phyloP scores from a whole-genome alignment of 2,329 filamentous ascomycete genomes.

The Alternaria sp. region DNA sequence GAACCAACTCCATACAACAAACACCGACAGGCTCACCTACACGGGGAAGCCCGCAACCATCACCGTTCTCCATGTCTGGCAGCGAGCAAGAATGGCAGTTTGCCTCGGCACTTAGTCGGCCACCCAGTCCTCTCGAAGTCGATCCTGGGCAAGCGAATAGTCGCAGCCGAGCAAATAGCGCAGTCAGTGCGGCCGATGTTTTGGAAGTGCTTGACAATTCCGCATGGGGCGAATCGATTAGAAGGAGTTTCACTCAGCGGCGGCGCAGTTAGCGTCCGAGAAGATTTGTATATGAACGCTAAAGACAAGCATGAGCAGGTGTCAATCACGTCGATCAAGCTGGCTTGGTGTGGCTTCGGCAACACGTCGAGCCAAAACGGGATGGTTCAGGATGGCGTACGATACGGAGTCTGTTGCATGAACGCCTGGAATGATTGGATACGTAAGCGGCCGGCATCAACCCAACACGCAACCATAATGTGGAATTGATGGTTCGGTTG shows the following conservation, averaged over 20 bases:
- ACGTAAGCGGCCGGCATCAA: conserved; percentile 19
- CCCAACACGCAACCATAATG: conserved; percentile 13
- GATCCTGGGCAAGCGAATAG: conserved; percentile 47
- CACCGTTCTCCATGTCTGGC: conserved; percentile 37
- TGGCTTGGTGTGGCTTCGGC: conserved; percentile 24
- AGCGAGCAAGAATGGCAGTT: conserved; percentile 53
- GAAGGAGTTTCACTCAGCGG: conserved; percentile 79
- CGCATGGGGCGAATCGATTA: conserved; percentile 91
- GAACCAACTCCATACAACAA: conserved; percentile 48
- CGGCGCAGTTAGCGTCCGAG: conserved; percentile 40
- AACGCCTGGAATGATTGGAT: conserved; percentile 36
- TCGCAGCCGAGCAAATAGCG: conserved; percentile 69
- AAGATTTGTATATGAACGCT: not conserved
- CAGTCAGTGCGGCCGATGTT: conserved; percentile 76
- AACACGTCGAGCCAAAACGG: conserved; percentile 25
- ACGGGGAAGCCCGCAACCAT: conserved; percentile 32
- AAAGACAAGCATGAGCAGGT: conserved; percentile 10
- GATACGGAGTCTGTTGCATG: conserved; percentile 39
- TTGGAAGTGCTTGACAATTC: conserved; percentile 87
- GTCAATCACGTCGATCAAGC: conserved; percentile 6
- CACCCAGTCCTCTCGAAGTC: conserved; percentile 44
- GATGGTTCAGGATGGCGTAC: conserved; percentile 20
- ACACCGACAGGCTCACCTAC: conserved; percentile 45
- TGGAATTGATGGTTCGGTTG: conserved; percentile 3
- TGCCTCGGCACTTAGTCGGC: conserved; percentile 51